Conservation (phyloP, 2,329 filamentous ascomycete genomes). For the Raffaelea deltoideospora region DNA sequence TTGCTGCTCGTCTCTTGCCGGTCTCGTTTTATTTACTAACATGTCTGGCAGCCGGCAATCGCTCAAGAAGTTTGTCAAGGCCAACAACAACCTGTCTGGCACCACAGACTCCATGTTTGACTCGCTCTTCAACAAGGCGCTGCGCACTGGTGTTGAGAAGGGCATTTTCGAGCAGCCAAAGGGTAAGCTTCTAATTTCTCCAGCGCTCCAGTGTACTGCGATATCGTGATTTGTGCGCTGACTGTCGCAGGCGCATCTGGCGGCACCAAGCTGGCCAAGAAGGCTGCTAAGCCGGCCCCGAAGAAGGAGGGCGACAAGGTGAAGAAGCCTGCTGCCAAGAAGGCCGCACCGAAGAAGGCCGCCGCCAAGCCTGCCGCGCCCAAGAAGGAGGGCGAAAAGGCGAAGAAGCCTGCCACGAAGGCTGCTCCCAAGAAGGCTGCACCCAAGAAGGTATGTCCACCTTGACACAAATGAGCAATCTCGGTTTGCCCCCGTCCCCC, state of each 20-base stretch:
- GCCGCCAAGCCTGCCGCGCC: constrained; percentile 14
- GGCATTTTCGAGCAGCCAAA: constrained; percentile 81
- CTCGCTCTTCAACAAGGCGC: constrained; percentile 72
- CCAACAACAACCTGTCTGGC: constrained; percentile 36
- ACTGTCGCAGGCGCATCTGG: constrained; percentile 54
- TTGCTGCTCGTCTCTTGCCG: too few species aligned
- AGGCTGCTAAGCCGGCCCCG: constrained; percentile 31
- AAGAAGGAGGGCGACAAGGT: constrained; percentile 18
- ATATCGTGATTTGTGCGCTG: background rate
- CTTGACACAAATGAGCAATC: too few species aligned
- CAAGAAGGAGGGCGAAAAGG: constrained; percentile 15
- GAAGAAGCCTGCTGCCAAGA: constrained; percentile 17
- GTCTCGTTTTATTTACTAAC: background rate
- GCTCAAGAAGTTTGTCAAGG: constrained; percentile 46
- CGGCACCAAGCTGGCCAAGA: constrained; percentile 85
- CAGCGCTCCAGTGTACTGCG: too few species aligned
- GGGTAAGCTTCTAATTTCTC: constrained; percentile 51
- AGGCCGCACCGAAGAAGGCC: constrained; percentile 19
- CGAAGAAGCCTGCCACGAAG: constrained; percentile 6
- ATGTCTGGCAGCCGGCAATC: constrained; percentile 32
- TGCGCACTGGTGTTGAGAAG: constrained; percentile 71
- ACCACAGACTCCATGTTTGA: constrained; percentile 41
- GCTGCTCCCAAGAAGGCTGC: constrained; percentile 17
- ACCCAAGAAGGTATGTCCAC: constrained; percentile 14
- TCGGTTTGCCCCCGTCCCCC: too few species aligned